Evolutionary conservation across 2,329 filamentous ascomycete species (phyloP).

Genomic region (Nothopassalora personata): DNA sequence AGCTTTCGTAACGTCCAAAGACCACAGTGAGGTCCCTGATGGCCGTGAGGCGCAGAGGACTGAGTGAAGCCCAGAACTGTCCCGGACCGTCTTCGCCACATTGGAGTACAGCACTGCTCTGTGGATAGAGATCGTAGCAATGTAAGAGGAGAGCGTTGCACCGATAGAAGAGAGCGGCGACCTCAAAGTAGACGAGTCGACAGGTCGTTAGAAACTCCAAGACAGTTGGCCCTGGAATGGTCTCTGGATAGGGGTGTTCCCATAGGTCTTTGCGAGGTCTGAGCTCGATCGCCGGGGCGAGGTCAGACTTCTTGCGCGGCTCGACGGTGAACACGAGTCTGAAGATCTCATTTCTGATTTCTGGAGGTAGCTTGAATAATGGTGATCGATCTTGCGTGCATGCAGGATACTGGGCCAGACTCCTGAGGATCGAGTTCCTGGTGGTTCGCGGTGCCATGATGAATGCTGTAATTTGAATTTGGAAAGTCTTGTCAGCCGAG

Average conservation of each 20-base stretch:
- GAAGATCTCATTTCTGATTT: background rate
- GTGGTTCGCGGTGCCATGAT: background rate
- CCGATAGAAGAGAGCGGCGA: background rate
- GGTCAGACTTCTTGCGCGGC: background rate
- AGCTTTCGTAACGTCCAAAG: background rate
- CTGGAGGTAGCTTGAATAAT: background rate
- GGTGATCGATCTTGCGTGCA: background rate
- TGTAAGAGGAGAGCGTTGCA: background rate
- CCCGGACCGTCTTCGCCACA: background rate
- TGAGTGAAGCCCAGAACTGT: background rate
- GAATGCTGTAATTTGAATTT: background rate
- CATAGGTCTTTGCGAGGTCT: background rate
- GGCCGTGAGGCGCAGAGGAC: background rate
- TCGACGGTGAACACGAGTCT: background rate
- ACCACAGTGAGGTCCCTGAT: background rate
- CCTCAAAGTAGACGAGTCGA: background rate
- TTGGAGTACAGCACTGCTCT: background rate
- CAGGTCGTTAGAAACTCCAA: background rate
- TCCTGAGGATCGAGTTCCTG: background rate
- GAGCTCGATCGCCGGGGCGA: background rate
- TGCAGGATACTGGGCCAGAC: background rate
- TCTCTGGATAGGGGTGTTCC: too few species aligned
- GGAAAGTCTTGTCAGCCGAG: background rate
- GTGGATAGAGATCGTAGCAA: background rate
- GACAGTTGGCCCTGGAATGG: background rate